These are phyloP conservation scores for Mycena citricolor DNA, from an alignment of 1,284 basidiomycete genomes.

Conservation along the genomic window DNA sequence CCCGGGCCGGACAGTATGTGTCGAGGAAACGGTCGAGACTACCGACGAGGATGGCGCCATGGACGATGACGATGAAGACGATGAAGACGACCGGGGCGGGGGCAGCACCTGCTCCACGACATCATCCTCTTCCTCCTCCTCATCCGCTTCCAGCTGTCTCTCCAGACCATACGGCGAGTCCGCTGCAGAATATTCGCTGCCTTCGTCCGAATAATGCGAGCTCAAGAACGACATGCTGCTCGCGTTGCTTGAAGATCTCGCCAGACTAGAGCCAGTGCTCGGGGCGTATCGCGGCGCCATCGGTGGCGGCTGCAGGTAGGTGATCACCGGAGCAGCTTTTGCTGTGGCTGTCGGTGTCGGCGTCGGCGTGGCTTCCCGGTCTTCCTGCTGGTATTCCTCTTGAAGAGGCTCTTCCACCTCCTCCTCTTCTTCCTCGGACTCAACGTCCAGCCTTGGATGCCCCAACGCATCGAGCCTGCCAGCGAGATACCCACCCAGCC, in stretches of 20 bases:
- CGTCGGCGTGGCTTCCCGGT: too few relatives aligned
- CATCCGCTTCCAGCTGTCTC: conserved; percentile 21
- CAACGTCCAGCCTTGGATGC: conserved; percentile 27
- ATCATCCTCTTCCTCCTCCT: conserved; percentile 28
- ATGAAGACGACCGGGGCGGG: conserved; percentile 29
- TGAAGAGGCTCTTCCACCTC: too few relatives aligned
- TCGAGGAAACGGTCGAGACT: too few relatives aligned
- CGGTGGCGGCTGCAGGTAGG: conserved; percentile 2
- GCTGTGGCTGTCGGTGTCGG: too few relatives aligned
- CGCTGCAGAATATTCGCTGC: conserved; percentile 15
- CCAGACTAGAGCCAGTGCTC: conserved; percentile 26
- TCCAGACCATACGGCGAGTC: conserved; percentile 19
- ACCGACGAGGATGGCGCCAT: conserved; percentile 38
- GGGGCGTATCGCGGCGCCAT: neutral
- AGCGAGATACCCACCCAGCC: conserved; percentile 41
- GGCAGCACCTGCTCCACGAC: conserved; percentile 9
- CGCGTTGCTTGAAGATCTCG: conserved; percentile 51
- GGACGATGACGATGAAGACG: conserved; percentile 32
- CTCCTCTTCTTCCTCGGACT: too few relatives aligned
- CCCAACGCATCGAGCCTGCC: conserved; percentile 33
- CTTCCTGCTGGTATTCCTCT: too few relatives aligned
- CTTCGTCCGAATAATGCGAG: conserved; percentile 75
- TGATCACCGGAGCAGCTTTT: too few relatives aligned
- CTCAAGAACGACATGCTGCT: conserved; percentile 64
- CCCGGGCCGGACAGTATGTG: conserved; percentile 42